phyloP scores from a whole-genome alignment of 1,139 yeast species.

The Candida glucosophila region DNA sequence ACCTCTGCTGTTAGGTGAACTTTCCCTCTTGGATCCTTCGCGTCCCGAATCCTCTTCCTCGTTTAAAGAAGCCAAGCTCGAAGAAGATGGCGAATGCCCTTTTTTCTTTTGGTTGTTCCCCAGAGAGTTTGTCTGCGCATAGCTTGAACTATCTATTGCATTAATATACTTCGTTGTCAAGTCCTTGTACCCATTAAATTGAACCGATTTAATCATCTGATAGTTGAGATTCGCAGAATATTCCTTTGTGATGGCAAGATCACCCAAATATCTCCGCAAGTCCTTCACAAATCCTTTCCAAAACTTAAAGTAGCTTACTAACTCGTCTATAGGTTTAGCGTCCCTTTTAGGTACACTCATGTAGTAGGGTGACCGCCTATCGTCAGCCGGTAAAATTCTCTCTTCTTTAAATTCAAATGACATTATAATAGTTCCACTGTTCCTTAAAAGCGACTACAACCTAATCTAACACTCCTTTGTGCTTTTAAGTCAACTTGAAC shows the following conservation, averaged over 20 bases:
- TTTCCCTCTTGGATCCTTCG: slow-evolving; percentile 2
- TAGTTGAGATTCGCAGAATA: slow-evolving; percentile 58
- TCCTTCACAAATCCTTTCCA: slow-evolving; percentile 68
- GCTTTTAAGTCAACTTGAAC: too few species aligned
- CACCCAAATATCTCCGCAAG: slow-evolving; percentile 51
- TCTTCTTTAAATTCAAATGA: slow-evolving; percentile 16
- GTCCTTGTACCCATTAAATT: slow-evolving; percentile 42
- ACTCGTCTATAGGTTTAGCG: slow-evolving; percentile 40
- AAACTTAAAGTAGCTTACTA: slow-evolving; percentile 51
- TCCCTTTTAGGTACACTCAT: slow-evolving; percentile 31
- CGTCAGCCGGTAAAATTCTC: slow-evolving; percentile 25
- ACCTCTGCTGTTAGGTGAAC: slow-evolving; percentile 1
- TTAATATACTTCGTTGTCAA: slow-evolving; percentile 15
- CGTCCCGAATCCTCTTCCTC: slow-evolving; percentile 2
- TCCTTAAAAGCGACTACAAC: too few species aligned
- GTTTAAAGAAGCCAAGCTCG: slow-evolving; percentile 6
- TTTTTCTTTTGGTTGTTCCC: slow-evolving; percentile 15
- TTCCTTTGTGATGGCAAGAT: slow-evolving; percentile 56
- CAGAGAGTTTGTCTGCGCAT: slow-evolving; percentile 20
- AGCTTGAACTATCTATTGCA: slow-evolving; percentile 7
- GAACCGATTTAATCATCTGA: slow-evolving; percentile 54
- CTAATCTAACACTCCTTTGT: too few species aligned
- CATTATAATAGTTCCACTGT: too few species aligned
- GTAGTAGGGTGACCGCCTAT: slow-evolving; percentile 32
- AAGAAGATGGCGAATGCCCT: slow-evolving; percentile 9